Evolutionary conservation across 768 basidiomycete species (phyloP), one percentile per base, ranked within the genome.

Genomic region (Lactifluus piperatus): DNA sequence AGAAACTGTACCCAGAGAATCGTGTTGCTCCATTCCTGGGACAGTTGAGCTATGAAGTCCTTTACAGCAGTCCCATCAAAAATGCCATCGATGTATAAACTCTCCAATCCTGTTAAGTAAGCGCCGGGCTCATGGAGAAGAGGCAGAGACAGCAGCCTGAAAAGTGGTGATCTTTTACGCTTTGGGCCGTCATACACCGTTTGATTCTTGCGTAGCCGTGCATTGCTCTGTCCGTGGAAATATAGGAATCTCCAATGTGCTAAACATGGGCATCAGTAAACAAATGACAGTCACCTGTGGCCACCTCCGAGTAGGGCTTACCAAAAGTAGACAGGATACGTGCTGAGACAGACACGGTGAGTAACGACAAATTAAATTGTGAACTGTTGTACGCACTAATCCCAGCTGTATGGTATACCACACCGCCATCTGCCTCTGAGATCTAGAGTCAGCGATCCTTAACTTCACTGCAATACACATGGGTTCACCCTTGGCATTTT

Each of bases 221-320:
- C 54, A 9, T 47, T 18, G 18, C 10, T 37, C 43, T 61, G 60
- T 20, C 60, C 60, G 16, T 61, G 60, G 37, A 56, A 57, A 44
- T 57, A 51, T 39, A 61, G 29, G 29, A 60, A 60, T 5, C 54
- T 55, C 59, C 59, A 60, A 37, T 60, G 59, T 29, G 54, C 59
- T 60, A 8, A 5, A 36, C 16, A 37, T n/a, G n/a, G n/a, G 4
- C 1, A 11, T 3, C 8, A 20, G 37, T 54, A 9, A 18, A 51
- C 1, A 13, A 49, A 32, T 26, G 27, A 9, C 9, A 2, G 22
- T 27, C 9, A 10, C 6, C 8, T 29, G 44, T 5, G 29, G 43
- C 5, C 4, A 10, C 4, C 5, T 5, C 4, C 2, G n/a, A 13
- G 2, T 39, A 1, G 1, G 30, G n/a, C 57, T 46, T 22, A 62